Conservation (phyloP, 345 rosid species). For the Arabidopsis thaliana region DNA sequence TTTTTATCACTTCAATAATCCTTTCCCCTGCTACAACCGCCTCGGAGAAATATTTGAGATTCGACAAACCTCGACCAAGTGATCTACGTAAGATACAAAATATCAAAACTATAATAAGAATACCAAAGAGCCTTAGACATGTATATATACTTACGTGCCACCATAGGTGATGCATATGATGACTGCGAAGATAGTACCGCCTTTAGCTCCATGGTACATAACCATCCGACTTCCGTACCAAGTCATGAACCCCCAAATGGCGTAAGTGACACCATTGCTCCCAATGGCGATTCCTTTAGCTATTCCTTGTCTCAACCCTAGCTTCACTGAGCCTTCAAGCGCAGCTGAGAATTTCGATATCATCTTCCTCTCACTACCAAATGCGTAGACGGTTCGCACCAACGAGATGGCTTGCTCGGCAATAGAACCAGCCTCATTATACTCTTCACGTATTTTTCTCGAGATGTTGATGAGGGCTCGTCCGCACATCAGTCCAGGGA, state of each 20-base stretch:
- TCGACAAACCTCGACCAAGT: conserved; percentile 63
- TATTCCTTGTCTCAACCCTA: conserved; percentile 86
- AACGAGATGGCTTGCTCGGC: conserved; percentile 89
- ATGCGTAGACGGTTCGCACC: conserved; percentile 82
- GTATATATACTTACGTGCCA: conserved; percentile 62
- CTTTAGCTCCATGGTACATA: conserved; percentile 77
- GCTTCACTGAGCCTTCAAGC: conserved; percentile 76
- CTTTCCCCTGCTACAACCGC: conserved; percentile 71
- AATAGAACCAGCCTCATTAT: conserved; percentile 80
- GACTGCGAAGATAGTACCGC: conserved; percentile 81
- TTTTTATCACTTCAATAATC: conserved; percentile 67
- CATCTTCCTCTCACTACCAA: conserved; percentile 82
- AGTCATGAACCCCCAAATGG: conserved; percentile 90
- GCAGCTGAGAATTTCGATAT: conserved; percentile 76
- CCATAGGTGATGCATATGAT: conserved; percentile 79
- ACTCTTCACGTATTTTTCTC: conserved; percentile 84
- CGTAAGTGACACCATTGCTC: conserved; percentile 80
- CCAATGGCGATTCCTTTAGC: conserved; percentile 89
- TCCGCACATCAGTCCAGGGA: conserved; percentile 87
- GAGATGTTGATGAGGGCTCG: conserved; percentile 80
- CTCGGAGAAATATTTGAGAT: conserved; percentile 73
- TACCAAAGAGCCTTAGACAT: conserved; percentile 55
- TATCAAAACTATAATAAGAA: conserved; percentile 68
- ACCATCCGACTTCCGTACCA: conserved; percentile 97
- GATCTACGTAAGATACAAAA: conserved; percentile 75